phyloP scores from a whole-genome alignment of 768 basidiomycete genomes.

The Gloeophyllum trabeum region DNA sequence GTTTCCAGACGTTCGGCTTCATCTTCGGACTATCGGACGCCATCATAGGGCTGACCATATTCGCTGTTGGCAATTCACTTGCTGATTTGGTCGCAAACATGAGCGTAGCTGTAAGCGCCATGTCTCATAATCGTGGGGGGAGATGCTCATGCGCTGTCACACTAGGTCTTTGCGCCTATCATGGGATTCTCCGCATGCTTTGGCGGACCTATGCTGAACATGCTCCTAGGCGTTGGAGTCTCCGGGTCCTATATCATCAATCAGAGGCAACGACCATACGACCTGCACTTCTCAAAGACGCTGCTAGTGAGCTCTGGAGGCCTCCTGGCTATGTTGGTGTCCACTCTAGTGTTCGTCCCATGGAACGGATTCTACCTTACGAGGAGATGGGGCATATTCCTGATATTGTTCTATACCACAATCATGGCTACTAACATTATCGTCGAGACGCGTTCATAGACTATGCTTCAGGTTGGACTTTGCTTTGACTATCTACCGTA shows the following conservation, averaged over 20 bases:
- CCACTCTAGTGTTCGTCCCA: conserved; percentile 79
- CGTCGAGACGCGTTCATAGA: conserved; percentile 50
- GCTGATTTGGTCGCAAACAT: conserved; percentile 97
- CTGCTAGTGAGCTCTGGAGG: conserved; percentile 78
- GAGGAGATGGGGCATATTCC: conserved; percentile 69
- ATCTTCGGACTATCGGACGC: conserved; percentile 96
- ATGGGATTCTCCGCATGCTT: conserved; percentile 97
- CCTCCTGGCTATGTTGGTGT: conserved; percentile 61
- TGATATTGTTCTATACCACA: conserved; percentile 61
- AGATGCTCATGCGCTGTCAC: not conserved
- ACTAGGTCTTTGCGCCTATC: conserved; percentile 72
- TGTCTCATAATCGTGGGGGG: not conserved
- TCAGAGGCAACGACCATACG: conserved; percentile 48
- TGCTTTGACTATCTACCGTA: too few relatives aligned
- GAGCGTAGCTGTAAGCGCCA: conserved; percentile 77
- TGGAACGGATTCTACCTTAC: conserved; percentile 74
- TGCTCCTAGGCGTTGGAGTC: conserved; percentile 82
- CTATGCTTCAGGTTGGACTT: too few relatives aligned
- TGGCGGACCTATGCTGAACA: conserved; percentile 88
- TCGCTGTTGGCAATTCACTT: conserved; percentile 92
- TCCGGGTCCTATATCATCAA: conserved; percentile 82
- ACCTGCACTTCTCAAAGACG: conserved; percentile 72
- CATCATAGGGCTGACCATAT: conserved; percentile 93
- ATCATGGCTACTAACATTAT: conserved; percentile 74
- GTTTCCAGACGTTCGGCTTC: conserved; percentile 71